Conservation (phyloP, 1,139 yeast genomes). For the Kodamaea derodonti region DNA sequence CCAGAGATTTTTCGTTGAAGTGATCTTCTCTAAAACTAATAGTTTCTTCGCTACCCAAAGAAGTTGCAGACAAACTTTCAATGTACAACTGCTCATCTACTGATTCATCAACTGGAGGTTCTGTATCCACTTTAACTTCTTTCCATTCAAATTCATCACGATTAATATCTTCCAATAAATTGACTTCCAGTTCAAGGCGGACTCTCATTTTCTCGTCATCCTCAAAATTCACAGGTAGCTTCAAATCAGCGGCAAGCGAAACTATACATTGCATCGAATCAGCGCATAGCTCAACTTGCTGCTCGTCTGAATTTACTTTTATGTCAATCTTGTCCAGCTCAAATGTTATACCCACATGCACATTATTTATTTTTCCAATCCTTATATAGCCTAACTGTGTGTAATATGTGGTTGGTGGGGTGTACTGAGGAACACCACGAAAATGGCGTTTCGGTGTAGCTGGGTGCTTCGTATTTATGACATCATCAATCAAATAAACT, state of each 20-base stretch:
- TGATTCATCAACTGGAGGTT: slow-evolving; percentile 21
- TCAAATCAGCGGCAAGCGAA: slow-evolving; percentile 68
- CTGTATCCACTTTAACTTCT: background rate
- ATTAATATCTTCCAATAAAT: slow-evolving; percentile 50
- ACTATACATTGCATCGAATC: slow-evolving; percentile 75
- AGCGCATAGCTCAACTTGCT: slow-evolving; percentile 66
- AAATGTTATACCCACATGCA: slow-evolving; percentile 40
- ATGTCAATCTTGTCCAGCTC: slow-evolving; percentile 30
- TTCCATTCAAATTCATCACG: slow-evolving; percentile 23
- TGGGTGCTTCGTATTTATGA: slow-evolving; percentile 23
- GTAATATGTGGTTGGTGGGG: slow-evolving; percentile 10
- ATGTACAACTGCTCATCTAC: slow-evolving; percentile 10
- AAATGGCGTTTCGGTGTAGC: slow-evolving; percentile 9
- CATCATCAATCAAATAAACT: slow-evolving; percentile 58
- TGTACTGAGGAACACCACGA: slow-evolving; percentile 8
- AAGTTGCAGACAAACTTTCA: slow-evolving; percentile 4
- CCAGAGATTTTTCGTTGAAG: slow-evolving; percentile 23
- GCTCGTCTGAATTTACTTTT: slow-evolving; percentile 46
- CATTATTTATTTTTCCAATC: slow-evolving; percentile 41
- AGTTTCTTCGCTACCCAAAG: slow-evolving; percentile 1
- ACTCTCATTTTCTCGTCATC: slow-evolving; percentile 55
- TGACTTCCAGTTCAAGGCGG: slow-evolving; percentile 29
- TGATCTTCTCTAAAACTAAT: slow-evolving; percentile 41
- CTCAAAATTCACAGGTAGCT: slow-evolving; percentile 57
- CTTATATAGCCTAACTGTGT: slow-evolving; percentile 38